Base-by-base conservation (phyloP, 2,329 filamentous ascomycete genomes). In the Gaeumannomyces sp. region DNA sequence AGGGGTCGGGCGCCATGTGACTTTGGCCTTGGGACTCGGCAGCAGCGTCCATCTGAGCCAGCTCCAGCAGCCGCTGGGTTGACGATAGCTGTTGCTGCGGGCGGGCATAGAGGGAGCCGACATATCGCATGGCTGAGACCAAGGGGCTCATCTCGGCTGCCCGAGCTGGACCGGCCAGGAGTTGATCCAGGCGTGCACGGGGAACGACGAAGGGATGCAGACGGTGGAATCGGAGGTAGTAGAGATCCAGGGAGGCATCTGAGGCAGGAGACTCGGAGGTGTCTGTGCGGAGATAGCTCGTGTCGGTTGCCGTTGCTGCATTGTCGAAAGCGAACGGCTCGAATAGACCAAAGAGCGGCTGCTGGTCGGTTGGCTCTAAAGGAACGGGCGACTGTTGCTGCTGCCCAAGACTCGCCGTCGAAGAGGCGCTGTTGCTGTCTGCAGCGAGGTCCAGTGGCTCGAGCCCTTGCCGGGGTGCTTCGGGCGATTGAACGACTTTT, bases 221-320 rank as follows among this genome's bases (percentile, higher is more conserved):
- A 22, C 45, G 68, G 65, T 75, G 76, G 59, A 73, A 79, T 59
- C 67, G 73, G 59, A 65, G 69, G 66, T 78, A 79, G 61, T 78
- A 79, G 0, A 71, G 68, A 1, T 72, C 68, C 1, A 77, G 64
- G 1, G 77, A 65, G 22, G 69, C 0, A 22, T 76, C 74, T 0
- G 64, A 60, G 1, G 53, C 28, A 11, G 70, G 25, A 14, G 50
- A 22, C 0, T 67, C 29, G 14, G 29, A 62, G 19, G 19, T 53
- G 45, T 2, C 45, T n/a, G 45, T 53, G 45, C 22, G 22, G 22
- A 53, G 19, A 7, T 11, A 53, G 19, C 4, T 22, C 45, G 45
- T 3, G 45, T 53, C 45, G 2, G 38, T 4, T 45, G 38, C 16
- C 4, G 38, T 16, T 16, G 13, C 38, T 19, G 13, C 38, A 45